Evolutionary conservation across 225 moss, liverwort and hornwort species (phyloP).

Genomic region (Marchantia paleacea): DNA sequence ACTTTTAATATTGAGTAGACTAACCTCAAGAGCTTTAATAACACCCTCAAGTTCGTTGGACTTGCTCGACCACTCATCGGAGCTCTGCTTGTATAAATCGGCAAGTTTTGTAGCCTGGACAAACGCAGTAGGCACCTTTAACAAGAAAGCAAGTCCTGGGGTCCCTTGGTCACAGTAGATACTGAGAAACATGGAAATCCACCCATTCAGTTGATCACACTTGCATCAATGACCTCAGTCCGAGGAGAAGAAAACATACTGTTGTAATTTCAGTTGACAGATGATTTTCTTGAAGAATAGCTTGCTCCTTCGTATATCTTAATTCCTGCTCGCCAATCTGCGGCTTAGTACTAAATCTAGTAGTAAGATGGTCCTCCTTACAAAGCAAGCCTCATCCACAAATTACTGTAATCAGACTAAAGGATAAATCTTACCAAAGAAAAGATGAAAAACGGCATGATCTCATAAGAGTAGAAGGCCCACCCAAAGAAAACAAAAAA

Average conservation of each 20-base stretch:
- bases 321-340: conserved; percentile 53
- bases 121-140: not conserved
- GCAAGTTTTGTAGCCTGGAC: conserved; percentile 81
- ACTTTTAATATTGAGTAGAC: not conserved
- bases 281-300: conserved; percentile 76
- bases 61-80: conserved; percentile 96
- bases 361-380: not conserved
- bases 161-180: not conserved
- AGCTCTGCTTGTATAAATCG: conserved; percentile 88
- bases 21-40: conserved; percentile 91
- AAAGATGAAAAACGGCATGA: not conserved
- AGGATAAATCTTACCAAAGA: not conserved
- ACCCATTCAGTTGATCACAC: not conserved
- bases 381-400: too few relatives aligned
- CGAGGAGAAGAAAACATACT: conserved; percentile 31
- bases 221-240: not conserved
- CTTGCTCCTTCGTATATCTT: conserved; percentile 73
- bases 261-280: conserved; percentile 82
- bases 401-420: too few relatives aligned
- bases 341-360: not conserved
- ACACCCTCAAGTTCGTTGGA: conserved; percentile 93
- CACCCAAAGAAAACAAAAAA: not conserved
- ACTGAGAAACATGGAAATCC: not conserved
- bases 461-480: not conserved
- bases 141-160: not conserved